These are phyloP conservation scores for Fusarium clavum DNA, from an alignment of 2,329 filamentous ascomycete species.

Conservation along the genomic window DNA sequence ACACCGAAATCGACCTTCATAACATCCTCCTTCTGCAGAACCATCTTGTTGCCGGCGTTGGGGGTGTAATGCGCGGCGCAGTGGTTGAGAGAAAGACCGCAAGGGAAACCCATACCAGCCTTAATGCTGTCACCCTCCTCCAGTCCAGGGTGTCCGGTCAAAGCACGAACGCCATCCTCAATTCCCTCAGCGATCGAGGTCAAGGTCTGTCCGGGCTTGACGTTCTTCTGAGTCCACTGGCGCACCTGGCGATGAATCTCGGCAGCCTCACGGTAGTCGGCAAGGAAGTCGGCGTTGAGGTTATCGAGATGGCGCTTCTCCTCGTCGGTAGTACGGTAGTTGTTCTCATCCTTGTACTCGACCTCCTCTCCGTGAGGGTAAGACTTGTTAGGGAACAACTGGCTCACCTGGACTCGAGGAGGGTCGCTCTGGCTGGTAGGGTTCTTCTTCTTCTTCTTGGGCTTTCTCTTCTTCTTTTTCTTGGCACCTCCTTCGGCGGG, in stretches of 20 bases:
- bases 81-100: conserved; percentile 84
- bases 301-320: conserved; percentile 87
- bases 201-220: conserved; percentile 83
- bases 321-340: conserved; percentile 81
- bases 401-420: conserved; percentile 76
- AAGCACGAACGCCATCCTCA: conserved; percentile 80
- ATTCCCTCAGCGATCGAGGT: conserved; percentile 90
- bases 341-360: conserved; percentile 81
- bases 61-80: conserved; percentile 89
- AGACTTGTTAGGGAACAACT: conserved; percentile 76
- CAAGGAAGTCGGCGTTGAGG: conserved; percentile 82
- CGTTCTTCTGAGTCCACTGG: conserved; percentile 82
- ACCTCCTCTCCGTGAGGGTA: conserved; percentile 83
- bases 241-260: conserved; percentile 91
- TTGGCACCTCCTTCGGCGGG: conserved; percentile 53
- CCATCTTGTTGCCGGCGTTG: conserved; percentile 84
- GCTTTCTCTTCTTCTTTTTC: conserved; percentile 79
- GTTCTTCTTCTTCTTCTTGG: conserved; percentile 85
- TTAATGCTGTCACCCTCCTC: conserved; percentile 81
- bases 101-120: conserved; percentile 88
- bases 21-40: conserved; percentile 78
- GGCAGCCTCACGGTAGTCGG: conserved; percentile 85
- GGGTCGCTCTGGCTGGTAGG: conserved; percentile 79
- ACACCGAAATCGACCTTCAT: conserved; percentile 88
- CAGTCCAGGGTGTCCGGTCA: conserved; percentile 81